Evolutionary conservation across 2,329 filamentous ascomycete species (phyloP).

Genomic region (Hypoxylon sp.): DNA sequence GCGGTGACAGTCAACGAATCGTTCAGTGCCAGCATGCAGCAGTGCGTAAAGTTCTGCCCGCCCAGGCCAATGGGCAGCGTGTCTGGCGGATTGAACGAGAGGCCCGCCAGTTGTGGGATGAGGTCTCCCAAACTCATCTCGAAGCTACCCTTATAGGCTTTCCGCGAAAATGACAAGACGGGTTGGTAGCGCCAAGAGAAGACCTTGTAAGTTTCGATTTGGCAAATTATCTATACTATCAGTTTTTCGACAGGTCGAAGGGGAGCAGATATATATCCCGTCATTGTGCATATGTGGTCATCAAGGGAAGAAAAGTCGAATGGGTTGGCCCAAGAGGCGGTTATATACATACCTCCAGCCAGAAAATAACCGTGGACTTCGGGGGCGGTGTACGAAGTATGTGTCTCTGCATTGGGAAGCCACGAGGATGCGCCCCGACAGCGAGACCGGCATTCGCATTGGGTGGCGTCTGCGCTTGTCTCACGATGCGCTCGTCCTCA

Average conservation of each 20-base stretch:
- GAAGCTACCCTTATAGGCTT: neutral
- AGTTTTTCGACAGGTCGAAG: neutral
- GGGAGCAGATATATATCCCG: neutral
- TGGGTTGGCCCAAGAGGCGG: neutral
- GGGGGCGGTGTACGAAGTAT: slow-evolving; percentile 23
- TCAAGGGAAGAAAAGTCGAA: slow-evolving; percentile 1
- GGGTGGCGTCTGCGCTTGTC: slow-evolving; percentile 26
- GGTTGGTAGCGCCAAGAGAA: too few species aligned
- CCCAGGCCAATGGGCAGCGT: slow-evolving; percentile 37
- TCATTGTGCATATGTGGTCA: neutral
- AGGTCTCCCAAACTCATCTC: slow-evolving; percentile 35
- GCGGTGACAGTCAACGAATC: slow-evolving; percentile 38
- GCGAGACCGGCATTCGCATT: neutral
- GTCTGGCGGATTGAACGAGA: slow-evolving; percentile 33
- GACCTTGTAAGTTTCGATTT: neutral
- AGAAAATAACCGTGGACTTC: neutral
- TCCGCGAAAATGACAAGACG: neutral
- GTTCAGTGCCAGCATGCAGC: slow-evolving; percentile 48
- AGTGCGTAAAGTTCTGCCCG: slow-evolving; percentile 49
- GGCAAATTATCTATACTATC: neutral
- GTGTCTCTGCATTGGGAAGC: slow-evolving; percentile 10
- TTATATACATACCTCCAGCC: neutral
- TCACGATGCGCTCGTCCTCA: slow-evolving; percentile 17
- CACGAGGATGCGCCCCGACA: slow-evolving; percentile 2
- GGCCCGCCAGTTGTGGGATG: slow-evolving; percentile 45